Conservation (phyloP, 2,329 filamentous ascomycete genomes). For the Fusarium scirpi region DNA sequence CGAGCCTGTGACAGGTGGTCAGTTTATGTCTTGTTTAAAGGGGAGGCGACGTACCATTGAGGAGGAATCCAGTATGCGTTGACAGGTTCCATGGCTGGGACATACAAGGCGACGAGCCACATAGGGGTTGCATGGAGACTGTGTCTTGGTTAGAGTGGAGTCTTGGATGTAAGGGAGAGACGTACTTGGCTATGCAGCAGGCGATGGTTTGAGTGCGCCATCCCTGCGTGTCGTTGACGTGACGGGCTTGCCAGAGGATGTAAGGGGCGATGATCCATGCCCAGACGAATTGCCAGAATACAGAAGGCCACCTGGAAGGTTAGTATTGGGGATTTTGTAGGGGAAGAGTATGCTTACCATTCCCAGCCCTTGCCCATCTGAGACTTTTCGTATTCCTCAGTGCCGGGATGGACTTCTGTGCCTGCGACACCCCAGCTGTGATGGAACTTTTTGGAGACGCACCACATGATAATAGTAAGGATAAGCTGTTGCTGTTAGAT, state of each 20-base stretch:
- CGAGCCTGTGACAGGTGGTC: slow-evolving; percentile 57
- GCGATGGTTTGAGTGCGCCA: slow-evolving; percentile 73
- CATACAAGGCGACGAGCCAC: slow-evolving; percentile 72
- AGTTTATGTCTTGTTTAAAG: not conserved
- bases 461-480: slow-evolving; percentile 69
- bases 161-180: slow-evolving; percentile 12
- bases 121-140: slow-evolving; percentile 74
- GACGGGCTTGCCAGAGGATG: slow-evolving; percentile 70
- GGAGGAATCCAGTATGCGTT: slow-evolving; percentile 70
- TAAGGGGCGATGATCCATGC: slow-evolving; percentile 71
- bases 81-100: slow-evolving; percentile 62
- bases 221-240: slow-evolving; percentile 73
- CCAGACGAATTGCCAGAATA: slow-evolving; percentile 74
- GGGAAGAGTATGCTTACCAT: slow-evolving; percentile 61
- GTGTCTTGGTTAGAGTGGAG: slow-evolving; percentile 23
- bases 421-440: slow-evolving; percentile 69
- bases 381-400: slow-evolving; percentile 61
- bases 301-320: slow-evolving; percentile 66
- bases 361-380: slow-evolving; percentile 69
- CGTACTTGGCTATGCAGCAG: slow-evolving; percentile 61
- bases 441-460: slow-evolving; percentile 75
- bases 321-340: not conserved
- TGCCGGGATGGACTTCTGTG: slow-evolving; percentile 68
- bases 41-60: slow-evolving; percentile 64
- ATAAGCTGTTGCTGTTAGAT: slow-evolving; percentile 59